Percentiles rank a stretch among this genome's conserved stretches.
These are phyloP conservation scores for Cyclotella kingstonii DNA, from an alignment of 108 stramenopile genomes.

Conservation along the genomic window DNA sequence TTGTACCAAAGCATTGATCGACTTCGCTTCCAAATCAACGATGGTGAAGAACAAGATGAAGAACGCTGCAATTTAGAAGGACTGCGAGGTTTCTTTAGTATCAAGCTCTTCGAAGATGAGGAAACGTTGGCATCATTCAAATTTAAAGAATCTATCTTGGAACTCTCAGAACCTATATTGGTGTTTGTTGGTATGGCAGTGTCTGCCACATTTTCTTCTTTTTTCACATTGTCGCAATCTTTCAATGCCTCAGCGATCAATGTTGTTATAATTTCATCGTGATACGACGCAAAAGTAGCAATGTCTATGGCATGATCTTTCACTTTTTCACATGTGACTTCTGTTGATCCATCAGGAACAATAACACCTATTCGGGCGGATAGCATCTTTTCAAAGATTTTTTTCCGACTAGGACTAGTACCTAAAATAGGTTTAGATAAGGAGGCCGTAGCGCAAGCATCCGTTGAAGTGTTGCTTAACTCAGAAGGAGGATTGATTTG, in stretches of 20 bases:
- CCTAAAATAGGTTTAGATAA: no score
- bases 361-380: no score
- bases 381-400: no score
- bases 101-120: not conserved
- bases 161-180: not conserved
- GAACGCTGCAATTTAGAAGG: not conserved
- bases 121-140: not conserved
- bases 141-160: not conserved
- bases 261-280: constrained; percentile 39
- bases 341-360: constrained; percentile 7
- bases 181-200: not conserved
- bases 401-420: no score
- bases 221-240: not conserved
- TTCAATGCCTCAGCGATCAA: constrained; percentile 35
- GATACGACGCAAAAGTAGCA: constrained; percentile 15
- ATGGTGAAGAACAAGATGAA: constrained; percentile 1
- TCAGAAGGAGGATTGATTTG: no score
- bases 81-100: constrained; percentile 1
- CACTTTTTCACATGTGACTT: no score
- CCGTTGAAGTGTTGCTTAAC: no score
- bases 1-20: not conserved
- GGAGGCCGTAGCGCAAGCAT: no score
- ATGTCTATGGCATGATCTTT: constrained; percentile 4
- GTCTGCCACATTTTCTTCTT: not conserved
- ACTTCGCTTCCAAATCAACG: constrained; percentile 13